Evolutionary conservation across 805 yeast genomes (phyloP), one percentile per base, ranked within the genome.

Genomic region (Ogataea glucozyma): DNA sequence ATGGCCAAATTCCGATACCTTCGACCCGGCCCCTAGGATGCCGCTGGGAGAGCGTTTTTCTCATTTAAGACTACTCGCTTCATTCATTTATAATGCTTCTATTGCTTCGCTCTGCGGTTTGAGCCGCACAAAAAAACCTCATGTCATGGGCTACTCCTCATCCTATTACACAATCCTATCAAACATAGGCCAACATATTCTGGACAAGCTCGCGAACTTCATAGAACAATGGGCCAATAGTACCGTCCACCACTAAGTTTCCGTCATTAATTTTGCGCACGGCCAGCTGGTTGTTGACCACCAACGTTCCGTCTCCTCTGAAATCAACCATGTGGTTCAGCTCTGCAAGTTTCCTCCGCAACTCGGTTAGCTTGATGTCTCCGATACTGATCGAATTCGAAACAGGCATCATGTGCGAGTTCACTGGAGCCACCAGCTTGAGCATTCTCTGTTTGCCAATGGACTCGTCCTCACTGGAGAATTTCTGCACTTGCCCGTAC

Each of bases 231-330:
- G 75, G 75, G 4, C 89, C 81, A 2, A 85, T 78, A 6, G 75
- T 73, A 2, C 99, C 98, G 53, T 91, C 96, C 11, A 93, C 81
- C 4, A 84, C 68, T n/a, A 91, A 75, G 55, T 84, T 84, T 32
- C 97, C 95, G 36, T 88, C 88, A 31, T 76, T 83, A 3, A 85
- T 72, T 59, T 91, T 91, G 41, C 88, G 70, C 7, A 93, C 79
- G 1, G 87, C 83, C 13, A 93, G 76, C 40, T 70, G 70, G 43
- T 84, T 85, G 57, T 90, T 90, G 32, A 95, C 85, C 11, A 90
- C 95, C 29, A 93, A 68, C 0, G 89, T 81, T 60, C 98, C 98
- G 61, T 89, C 97, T 41, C 97, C 95, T 62, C 85, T 81, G 61
- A 91, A 88, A 57, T 90, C 97, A 1, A 95, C 97, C 40, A 69